A percentile compares a stretch with the other conserved stretches of the same genome.
Evolutionary conservation across 2,329 filamentous ascomycete genomes (phyloP).

Genomic region (Fusarium pseudoanthophilum): DNA sequence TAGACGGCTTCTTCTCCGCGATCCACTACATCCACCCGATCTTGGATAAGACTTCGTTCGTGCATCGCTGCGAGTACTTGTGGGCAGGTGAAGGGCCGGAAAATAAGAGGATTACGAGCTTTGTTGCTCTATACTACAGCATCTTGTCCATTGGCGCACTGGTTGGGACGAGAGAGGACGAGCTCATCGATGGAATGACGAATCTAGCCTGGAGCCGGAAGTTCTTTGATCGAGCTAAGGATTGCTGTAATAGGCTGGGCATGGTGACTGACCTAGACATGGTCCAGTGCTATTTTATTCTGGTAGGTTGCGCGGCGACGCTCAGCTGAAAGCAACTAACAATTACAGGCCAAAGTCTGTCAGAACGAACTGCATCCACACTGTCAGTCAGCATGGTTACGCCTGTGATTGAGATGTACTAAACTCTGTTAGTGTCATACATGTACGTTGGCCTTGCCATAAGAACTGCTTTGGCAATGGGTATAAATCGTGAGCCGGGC

Average conservation of each 20-base stretch:
- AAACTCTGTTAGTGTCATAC: neutral
- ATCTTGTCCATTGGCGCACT: accelerated
- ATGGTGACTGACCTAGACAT: neutral
- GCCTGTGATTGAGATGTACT: neutral
- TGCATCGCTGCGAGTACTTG: neutral
- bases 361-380: neutral
- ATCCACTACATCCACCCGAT: neutral
- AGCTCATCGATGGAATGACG: neutral
- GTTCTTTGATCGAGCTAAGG: neutral
- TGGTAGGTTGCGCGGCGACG: accelerated
- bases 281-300: neutral
- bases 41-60: neutral
- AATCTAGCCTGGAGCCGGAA: neutral
- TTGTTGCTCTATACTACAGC: neutral
- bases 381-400: neutral
- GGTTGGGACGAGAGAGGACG: neutral
- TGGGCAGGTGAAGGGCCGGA: neutral
- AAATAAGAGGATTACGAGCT: neutral
- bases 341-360: neutral
- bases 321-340: accelerated
- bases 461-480: neutral
- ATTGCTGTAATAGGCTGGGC: neutral
- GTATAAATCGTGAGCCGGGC: neutral
- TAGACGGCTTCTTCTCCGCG: neutral
- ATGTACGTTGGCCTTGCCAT: neutral